phyloP scores from a whole-genome alignment of 257 asterid genomes.

The Gynochthodes officinalis region DNA sequence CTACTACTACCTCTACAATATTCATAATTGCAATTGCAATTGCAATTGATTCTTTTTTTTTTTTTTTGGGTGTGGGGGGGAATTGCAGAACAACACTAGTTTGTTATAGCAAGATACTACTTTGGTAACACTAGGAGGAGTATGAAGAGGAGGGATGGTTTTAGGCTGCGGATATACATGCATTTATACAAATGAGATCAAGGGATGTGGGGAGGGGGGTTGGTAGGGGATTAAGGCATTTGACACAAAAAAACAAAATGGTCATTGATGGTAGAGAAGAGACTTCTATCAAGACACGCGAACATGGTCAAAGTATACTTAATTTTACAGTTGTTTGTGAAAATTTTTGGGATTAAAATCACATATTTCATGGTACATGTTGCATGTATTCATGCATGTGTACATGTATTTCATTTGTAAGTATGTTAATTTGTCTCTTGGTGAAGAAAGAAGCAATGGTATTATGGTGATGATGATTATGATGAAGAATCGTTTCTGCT shows the following conservation, averaged over 20 bases:
- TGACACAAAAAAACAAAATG: slow-evolving; percentile 1
- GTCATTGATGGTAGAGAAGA: background rate
- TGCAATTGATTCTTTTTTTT: background rate
- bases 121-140: too few relatives aligned
- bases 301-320: slow-evolving; percentile 8
- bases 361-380: too few relatives aligned
- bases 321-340: slow-evolving; percentile 11
- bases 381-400: too few relatives aligned
- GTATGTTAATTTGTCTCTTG: too few relatives aligned
- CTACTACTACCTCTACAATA: background rate
- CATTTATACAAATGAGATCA: background rate
- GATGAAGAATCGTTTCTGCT: too few relatives aligned
- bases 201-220: background rate
- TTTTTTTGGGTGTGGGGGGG: too few relatives aligned
- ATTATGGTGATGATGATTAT: background rate
- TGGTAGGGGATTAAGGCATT: background rate
- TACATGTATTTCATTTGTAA: too few relatives aligned
- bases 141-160: background rate
- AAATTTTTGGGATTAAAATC: background rate
- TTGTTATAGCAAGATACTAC: too few relatives aligned
- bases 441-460: background rate
- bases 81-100: too few relatives aligned
- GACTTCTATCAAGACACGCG: slow-evolving; percentile 1
- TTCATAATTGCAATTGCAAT: background rate
- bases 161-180: background rate